A percentile compares a stretch with the other conserved stretches of the same genome.
Conservation (phyloP, 2,329 filamentous ascomycete species). For the Fusarium anguioides region DNA sequence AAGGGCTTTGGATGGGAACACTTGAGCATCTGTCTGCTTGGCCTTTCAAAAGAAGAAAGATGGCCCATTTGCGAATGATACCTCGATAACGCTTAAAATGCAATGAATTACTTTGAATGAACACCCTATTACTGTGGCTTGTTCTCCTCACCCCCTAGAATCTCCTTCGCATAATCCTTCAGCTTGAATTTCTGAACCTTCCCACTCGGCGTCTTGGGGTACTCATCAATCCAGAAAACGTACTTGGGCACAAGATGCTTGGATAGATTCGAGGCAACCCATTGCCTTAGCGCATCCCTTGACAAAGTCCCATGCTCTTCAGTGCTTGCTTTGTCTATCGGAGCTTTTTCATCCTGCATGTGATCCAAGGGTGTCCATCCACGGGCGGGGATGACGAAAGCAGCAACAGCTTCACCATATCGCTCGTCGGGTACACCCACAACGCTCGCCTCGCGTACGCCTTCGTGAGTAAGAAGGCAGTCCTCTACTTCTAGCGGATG, state of each 20-base stretch:
- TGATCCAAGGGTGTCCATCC: slow-evolving; percentile 44
- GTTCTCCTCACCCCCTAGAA: slow-evolving; percentile 41
- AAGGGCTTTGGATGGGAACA: slow-evolving; percentile 24
- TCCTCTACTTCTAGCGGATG: slow-evolving; percentile 94
- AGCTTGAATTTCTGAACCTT: slow-evolving; percentile 97
- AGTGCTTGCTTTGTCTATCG: slow-evolving; percentile 1
- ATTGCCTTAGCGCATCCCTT: slow-evolving; percentile 71
- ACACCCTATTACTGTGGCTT: slow-evolving; percentile 2
- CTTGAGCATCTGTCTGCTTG: slow-evolving; percentile 23
- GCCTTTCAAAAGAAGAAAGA: slow-evolving; percentile 4
- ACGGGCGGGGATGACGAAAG: slow-evolving; percentile 74
- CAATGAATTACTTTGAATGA: slow-evolving; percentile 10
- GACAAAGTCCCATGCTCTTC: slow-evolving; percentile 55
- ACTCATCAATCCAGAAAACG: slow-evolving; percentile 87
- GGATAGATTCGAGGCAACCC: slow-evolving; percentile 76
- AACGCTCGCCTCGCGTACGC: slow-evolving; percentile 80
- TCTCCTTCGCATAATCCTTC: slow-evolving; percentile 68
- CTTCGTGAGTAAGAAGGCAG: slow-evolving; percentile 78
- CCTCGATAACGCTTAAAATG: slow-evolving; percentile 32
- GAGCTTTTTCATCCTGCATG: slow-evolving; percentile 39
- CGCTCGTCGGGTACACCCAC: slow-evolving; percentile 84
- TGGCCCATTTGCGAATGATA: slow-evolving; percentile 31
- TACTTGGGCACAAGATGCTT: slow-evolving; percentile 87
- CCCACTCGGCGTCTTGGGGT: slow-evolving; percentile 93
- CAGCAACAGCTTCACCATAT: slow-evolving; percentile 88